These are phyloP conservation scores for Colletotrichum lindemuthianum DNA, from an alignment of 2,329 filamentous ascomycete species.

Conservation along the genomic window DNA sequence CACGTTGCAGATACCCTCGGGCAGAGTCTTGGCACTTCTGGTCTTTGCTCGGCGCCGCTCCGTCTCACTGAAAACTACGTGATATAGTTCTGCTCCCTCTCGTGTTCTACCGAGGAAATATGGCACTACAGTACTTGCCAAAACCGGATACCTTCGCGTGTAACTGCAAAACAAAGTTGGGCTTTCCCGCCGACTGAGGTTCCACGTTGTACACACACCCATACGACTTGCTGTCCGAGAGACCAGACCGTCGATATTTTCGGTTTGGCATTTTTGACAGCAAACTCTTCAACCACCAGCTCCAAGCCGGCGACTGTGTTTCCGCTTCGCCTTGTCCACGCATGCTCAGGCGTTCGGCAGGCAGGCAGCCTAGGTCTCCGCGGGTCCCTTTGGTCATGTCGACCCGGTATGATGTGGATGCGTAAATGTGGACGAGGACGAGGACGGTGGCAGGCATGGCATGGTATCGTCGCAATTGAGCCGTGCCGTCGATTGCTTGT, in stretches of 20 bases:
- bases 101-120: not conserved
- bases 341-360: too few relatives aligned
- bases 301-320: conserved; percentile 2
- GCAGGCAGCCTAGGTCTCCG: not conserved
- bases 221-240: not conserved
- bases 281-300: not conserved
- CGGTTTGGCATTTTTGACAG: not conserved
- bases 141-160: conserved; percentile 10
- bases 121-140: not conserved
- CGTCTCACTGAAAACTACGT: not conserved
- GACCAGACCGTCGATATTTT: conserved; percentile 6
- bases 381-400: conserved; percentile 3
- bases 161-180: conserved; percentile 14
- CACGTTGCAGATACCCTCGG: too few relatives aligned
- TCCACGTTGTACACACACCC: not conserved
- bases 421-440: too few relatives aligned
- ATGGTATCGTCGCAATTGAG: not conserved
- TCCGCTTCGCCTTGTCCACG: not conserved
- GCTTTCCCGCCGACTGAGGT: conserved; percentile 5
- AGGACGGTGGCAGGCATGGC: too few relatives aligned
- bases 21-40: too few relatives aligned
- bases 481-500: conserved; percentile 7
- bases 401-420: not conserved
- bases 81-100: not conserved
- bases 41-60: conserved; percentile 9